Percentiles rank a stretch among this genome's conserved stretches.
phyloP scores from a whole-genome alignment of 257 asterid species.

The Solanum megistacrolobum region DNA sequence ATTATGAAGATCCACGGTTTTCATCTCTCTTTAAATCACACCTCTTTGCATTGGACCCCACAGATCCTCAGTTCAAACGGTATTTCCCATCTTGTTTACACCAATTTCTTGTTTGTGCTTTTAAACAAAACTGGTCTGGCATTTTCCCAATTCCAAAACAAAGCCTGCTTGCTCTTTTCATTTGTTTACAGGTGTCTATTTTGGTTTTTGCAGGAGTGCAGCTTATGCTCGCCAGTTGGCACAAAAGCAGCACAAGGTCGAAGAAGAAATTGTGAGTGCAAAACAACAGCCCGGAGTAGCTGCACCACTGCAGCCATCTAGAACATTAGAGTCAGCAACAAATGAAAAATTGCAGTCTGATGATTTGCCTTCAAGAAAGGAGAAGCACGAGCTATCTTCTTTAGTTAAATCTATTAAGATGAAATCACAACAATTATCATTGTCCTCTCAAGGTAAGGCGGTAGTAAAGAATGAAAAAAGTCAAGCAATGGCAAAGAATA shows the following conservation, averaged over 20 bases:
- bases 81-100: constrained; percentile 6
- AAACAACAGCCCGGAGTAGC: neutral
- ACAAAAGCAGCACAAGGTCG: constrained; percentile 15
- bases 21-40: constrained; percentile 47
- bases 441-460: constrained; percentile 18
- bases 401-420: constrained; percentile 43
- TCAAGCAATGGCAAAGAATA: neutral
- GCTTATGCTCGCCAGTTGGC: constrained; percentile 34
- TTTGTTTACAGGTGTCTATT: neutral
- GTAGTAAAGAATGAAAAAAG: constrained; percentile 1
- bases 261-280: constrained; percentile 1
- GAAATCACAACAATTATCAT: constrained; percentile 38
- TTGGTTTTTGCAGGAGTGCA: constrained; percentile 37
- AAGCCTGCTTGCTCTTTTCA: neutral
- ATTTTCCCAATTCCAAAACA: neutral
- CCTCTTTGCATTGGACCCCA: constrained; percentile 77
- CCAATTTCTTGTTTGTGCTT: neutral
- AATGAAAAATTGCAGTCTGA: constrained; percentile 7
- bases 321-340: neutral
- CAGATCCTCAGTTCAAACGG: constrained; percentile 97
- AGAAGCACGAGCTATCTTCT: constrained; percentile 37
- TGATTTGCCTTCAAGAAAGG: constrained; percentile 10
- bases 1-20: constrained; percentile 74
- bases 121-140: neutral
- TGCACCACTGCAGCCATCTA: neutral